These are phyloP conservation scores for Dipteronia sinensis DNA, from an alignment of 345 rosid species.

Conservation along the genomic window DNA sequence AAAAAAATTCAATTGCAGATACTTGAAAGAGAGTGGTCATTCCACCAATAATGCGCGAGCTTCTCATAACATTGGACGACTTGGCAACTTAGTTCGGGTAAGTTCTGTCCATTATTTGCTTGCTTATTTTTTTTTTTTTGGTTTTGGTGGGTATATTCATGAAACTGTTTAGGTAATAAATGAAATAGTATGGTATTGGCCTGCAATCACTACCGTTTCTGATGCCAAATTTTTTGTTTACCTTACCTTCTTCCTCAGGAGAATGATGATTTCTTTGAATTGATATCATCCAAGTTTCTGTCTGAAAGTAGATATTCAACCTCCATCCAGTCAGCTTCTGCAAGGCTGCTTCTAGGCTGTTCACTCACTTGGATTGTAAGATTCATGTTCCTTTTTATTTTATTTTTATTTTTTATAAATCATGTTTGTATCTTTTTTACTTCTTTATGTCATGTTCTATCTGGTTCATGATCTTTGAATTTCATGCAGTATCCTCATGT, in stretches of 20 bases:
- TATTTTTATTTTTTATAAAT: background rate
- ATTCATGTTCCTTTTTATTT: background rate
- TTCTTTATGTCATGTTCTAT: constrained; percentile 10
- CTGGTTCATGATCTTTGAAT: constrained; percentile 18
- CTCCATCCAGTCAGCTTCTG: constrained; percentile 81
- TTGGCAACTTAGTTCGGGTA: constrained; percentile 80
- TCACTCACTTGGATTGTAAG: constrained; percentile 80
- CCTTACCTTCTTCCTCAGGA: constrained; percentile 52
- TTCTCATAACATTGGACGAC: constrained; percentile 77
- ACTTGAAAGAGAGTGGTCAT: constrained; percentile 53
- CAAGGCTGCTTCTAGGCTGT: constrained; percentile 79
- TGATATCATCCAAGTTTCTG: constrained; percentile 82
- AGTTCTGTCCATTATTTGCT: background rate
- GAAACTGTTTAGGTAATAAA: background rate
- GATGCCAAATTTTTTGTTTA: background rate
- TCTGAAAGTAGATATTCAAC: constrained; percentile 75
- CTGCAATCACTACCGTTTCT: background rate
- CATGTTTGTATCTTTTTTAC: background rate
- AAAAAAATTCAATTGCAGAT: constrained; percentile 38
- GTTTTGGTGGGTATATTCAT: constrained; percentile 15
- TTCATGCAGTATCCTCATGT: constrained; percentile 78
- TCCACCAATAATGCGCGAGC: constrained; percentile 63
- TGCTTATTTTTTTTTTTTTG: background rate
- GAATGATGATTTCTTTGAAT: constrained; percentile 94
- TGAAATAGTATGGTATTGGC: background rate